phyloP scores from a whole-genome alignment of 2,329 filamentous ascomycete species.

The Neonectria magnoliae region DNA sequence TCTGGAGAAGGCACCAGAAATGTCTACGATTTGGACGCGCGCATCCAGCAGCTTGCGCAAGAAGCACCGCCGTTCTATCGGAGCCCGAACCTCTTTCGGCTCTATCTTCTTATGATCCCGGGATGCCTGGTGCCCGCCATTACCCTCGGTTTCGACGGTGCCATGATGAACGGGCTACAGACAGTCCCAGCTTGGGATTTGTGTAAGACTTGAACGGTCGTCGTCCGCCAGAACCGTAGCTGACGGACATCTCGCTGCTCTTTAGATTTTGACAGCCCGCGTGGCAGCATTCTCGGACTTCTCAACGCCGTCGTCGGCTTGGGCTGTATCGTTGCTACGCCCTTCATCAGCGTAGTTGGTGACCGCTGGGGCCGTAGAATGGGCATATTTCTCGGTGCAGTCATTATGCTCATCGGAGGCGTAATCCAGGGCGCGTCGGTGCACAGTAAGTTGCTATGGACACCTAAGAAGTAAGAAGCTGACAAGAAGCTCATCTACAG shows the following conservation, averaged over 20 bases:
- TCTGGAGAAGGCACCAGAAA: too few species aligned
- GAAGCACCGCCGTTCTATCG: slow-evolving; percentile 20
- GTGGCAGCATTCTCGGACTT: slow-evolving; percentile 14
- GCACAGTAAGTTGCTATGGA: slow-evolving; percentile 44
- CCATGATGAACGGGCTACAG: slow-evolving; percentile 48
- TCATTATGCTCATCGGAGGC: slow-evolving; percentile 52
- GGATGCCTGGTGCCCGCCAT: slow-evolving; percentile 27
- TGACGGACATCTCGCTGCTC: not conserved
- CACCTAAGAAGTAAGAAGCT: not conserved
- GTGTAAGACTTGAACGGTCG: slow-evolving; percentile 5
- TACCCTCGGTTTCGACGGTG: slow-evolving; percentile 55
- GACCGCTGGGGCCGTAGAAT: slow-evolving; percentile 42
- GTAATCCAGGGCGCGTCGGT: slow-evolving; percentile 23
- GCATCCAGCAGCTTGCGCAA: slow-evolving; percentile 9
- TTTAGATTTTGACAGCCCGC: slow-evolving; percentile 43
- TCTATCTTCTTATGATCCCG: slow-evolving; percentile 28
- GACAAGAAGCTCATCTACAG: not conserved
- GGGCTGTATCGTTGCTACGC: slow-evolving; percentile 51
- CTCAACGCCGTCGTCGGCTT: slow-evolving; percentile 55
- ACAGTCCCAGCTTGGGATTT: slow-evolving; percentile 31
- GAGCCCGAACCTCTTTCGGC: slow-evolving; percentile 6
- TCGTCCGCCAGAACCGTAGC: accelerated
- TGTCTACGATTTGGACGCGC: not conserved
- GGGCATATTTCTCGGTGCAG: slow-evolving; percentile 42
- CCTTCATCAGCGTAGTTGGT: slow-evolving; percentile 41